Percentiles rank a stretch among this genome's conserved stretches.
phyloP scores from a whole-genome alignment of 2,329 filamentous ascomycete species.

The Rhinocladiella mackenziei region DNA sequence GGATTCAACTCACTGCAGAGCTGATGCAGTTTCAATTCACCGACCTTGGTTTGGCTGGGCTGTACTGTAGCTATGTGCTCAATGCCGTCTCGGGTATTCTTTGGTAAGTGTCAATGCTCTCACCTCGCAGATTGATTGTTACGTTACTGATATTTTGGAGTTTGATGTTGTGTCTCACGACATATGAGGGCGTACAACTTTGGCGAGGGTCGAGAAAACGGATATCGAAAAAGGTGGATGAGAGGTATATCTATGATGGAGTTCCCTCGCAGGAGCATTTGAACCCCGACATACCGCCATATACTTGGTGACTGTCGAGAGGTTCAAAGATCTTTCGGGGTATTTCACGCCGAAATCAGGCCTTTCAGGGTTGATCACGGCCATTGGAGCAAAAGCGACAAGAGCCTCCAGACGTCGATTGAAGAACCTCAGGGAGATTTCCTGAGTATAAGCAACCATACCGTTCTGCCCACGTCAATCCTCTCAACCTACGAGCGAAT shows the following conservation, averaged over 20 bases:
- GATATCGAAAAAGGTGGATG: not conserved
- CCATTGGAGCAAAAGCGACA: no score
- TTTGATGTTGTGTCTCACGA: not conserved
- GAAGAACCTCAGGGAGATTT: no score
- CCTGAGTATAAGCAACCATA: not conserved
- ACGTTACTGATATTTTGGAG: no score
- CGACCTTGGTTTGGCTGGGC: conserved; percentile 2
- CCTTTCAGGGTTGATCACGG: no score
- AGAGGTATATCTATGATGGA: conserved; percentile 1
- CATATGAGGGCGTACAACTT: not conserved
- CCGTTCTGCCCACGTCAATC: not conserved
- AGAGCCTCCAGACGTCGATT: no score
- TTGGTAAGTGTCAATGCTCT: not conserved
- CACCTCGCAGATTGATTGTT: not conserved
- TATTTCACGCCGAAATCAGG: no score
- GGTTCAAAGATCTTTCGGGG: no score
- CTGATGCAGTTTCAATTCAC: conserved; percentile 4
- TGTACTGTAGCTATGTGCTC: conserved; percentile 8
- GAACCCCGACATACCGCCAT: not conserved
- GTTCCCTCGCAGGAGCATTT: not conserved
- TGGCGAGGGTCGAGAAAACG: not conserved
- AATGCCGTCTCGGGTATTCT: conserved; percentile 7
- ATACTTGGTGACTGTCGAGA: not conserved
- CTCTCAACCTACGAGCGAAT: conserved; percentile 40
- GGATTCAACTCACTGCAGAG: conserved; percentile 5